Conservation (phyloP, 2,329 filamentous ascomycete species). For the Lachnellula hyalina region DNA sequence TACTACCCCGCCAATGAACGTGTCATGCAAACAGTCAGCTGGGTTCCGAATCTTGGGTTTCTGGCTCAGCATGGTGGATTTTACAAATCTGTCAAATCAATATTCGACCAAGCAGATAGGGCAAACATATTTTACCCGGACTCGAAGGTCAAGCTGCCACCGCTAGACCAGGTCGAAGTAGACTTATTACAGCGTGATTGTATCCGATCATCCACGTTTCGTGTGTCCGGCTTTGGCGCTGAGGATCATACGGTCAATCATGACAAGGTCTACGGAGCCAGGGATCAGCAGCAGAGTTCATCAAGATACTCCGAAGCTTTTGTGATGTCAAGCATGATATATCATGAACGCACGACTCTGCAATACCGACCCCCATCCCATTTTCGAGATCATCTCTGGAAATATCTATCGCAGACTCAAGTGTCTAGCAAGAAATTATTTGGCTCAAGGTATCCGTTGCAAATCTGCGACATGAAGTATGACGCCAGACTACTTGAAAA, state of each 20-base stretch:
- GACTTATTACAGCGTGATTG: conserved; percentile 25
- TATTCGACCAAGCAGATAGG: conserved; percentile 1
- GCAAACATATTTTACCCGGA: conserved; percentile 4
- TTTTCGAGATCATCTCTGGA: background rate
- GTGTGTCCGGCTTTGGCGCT: conserved; percentile 33
- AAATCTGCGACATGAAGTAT: background rate
- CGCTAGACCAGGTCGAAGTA: background rate
- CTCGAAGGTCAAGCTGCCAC: background rate
- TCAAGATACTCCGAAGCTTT: conserved; percentile 1
- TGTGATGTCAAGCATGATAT: conserved; percentile 3
- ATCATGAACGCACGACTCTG: background rate
- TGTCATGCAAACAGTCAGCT: conserved; percentile 41
- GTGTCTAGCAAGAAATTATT: background rate
- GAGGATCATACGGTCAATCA: conserved; percentile 22
- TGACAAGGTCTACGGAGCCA: conserved; percentile 1
- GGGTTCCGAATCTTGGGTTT: background rate
- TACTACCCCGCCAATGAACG: conserved; percentile 39
- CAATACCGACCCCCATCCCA: background rate
- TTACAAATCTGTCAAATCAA: conserved; percentile 1
- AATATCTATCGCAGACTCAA: background rate
- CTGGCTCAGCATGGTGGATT: conserved; percentile 9
- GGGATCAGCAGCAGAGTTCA: conserved; percentile 1
- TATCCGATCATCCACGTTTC: conserved; percentile 31
- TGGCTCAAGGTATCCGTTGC: background rate
- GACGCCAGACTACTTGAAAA: background rate